Conservation (phyloP, 495 filamentous ascomycete species). For the Recurvomyces mirabilis region DNA sequence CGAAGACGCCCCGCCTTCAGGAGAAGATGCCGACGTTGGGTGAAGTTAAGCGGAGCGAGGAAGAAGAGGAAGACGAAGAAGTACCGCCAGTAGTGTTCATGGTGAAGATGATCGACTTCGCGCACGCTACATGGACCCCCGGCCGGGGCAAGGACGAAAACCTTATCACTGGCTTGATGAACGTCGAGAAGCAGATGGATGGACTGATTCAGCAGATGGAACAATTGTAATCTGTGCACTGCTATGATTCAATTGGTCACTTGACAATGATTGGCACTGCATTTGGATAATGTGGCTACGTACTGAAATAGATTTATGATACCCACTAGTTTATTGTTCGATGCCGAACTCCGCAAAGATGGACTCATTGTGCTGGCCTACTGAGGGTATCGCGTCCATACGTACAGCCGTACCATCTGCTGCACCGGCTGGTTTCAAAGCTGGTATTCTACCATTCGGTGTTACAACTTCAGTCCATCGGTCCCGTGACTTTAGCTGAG, state of each 20-base stretch:
- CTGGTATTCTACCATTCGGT: constrained; percentile 31
- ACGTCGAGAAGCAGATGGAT: constrained; percentile 54
- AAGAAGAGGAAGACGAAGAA: constrained; percentile 54
- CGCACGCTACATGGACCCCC: constrained; percentile 79
- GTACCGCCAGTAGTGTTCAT: constrained; percentile 62
- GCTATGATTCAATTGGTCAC: not conserved
- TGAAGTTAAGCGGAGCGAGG: constrained; percentile 31
- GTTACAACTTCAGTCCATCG: constrained; percentile 40
- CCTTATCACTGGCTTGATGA: constrained; percentile 61
- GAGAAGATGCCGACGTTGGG: constrained; percentile 20
- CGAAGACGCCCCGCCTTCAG: constrained; percentile 48
- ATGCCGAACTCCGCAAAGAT: constrained; percentile 20
- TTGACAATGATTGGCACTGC: not conserved
- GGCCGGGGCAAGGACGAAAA: constrained; percentile 86
- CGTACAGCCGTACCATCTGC: constrained; percentile 15
- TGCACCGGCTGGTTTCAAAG: constrained; percentile 35
- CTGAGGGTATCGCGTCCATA: constrained; percentile 21
- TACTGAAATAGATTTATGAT: constrained; percentile 4
- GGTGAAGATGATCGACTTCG: constrained; percentile 92
- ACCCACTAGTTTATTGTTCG: constrained; percentile 11
- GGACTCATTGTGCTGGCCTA: constrained; percentile 18
- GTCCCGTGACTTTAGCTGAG: constrained; percentile 35
- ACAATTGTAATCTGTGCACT: too few species aligned
- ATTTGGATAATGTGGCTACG: too few species aligned
- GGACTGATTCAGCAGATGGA: too few species aligned